Conservation (phyloP, 768 basidiomycete species). For the Scleroderma bovista region DNA sequence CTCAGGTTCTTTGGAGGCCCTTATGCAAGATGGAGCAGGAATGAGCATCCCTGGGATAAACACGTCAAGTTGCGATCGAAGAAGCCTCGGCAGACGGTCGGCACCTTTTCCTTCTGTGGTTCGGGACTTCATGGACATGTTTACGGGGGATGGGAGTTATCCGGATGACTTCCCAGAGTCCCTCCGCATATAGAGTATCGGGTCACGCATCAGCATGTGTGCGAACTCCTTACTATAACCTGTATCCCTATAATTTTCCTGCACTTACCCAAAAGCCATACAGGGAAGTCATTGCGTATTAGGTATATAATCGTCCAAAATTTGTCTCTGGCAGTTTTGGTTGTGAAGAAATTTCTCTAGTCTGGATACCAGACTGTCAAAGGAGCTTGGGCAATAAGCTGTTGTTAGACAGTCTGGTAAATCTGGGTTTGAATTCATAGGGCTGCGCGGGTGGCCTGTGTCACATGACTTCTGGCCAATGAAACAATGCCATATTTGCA, state of each 20-base stretch:
- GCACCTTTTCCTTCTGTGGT: slow-evolving; percentile 24
- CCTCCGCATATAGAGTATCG: slow-evolving; percentile 11
- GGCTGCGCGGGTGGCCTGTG: no score
- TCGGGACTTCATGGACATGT: slow-evolving; percentile 29
- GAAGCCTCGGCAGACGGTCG: background rate
- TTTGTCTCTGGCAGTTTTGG: background rate
- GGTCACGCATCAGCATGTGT: no score
- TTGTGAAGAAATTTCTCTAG: no score
- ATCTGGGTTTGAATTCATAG: no score
- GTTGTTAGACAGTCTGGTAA: no score
- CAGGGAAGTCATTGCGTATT: background rate
- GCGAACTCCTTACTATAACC: no score
- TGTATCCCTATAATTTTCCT: background rate
- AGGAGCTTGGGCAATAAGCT: no score
- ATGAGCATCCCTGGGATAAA: slow-evolving; percentile 1
- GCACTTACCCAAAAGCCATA: background rate
- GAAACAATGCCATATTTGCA: no score
- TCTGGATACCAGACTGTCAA: no score
- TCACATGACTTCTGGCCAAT: no score
- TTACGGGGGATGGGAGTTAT: slow-evolving; percentile 30
- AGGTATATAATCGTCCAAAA: background rate
- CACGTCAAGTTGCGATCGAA: background rate
- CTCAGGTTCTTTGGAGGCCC: background rate
- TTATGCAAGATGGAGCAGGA: slow-evolving; percentile 7
- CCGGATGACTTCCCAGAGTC: slow-evolving; percentile 31